Evolutionary conservation across 2,329 filamentous ascomycete species (phyloP).

Genomic region (Penicillium freii): DNA sequence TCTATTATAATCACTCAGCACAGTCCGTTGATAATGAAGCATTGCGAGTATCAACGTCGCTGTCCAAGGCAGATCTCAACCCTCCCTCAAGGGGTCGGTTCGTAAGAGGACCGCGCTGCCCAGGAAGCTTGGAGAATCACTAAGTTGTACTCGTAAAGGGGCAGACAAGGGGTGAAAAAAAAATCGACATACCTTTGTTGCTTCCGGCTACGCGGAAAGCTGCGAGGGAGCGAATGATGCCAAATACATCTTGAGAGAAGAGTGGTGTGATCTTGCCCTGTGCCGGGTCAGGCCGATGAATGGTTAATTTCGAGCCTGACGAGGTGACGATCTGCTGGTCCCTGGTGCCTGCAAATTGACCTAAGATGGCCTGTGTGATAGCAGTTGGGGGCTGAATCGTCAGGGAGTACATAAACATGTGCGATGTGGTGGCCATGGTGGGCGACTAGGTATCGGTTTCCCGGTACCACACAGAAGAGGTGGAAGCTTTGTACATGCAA

Average conservation of each 20-base stretch:
- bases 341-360: slow-evolving; percentile 93
- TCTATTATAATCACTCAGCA: slow-evolving; percentile 61
- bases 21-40: slow-evolving; percentile 29
- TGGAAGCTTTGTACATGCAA: slow-evolving; percentile 22
- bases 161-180: slow-evolving; percentile 11
- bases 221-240: slow-evolving; percentile 85
- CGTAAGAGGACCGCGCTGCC: slow-evolving; percentile 49
- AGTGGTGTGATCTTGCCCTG: slow-evolving; percentile 84
- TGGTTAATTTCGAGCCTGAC: slow-evolving; percentile 82
- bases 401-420: slow-evolving; percentile 98
- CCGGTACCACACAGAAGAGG: slow-evolving; percentile 14
- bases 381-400: slow-evolving; percentile 91
- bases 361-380: slow-evolving; percentile 84
- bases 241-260: slow-evolving; percentile 90
- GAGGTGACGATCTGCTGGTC: slow-evolving; percentile 97
- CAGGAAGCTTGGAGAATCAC: slow-evolving; percentile 66
- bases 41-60: slow-evolving; percentile 32
- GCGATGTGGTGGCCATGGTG: slow-evolving; percentile 92
- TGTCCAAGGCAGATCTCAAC: slow-evolving; percentile 35
- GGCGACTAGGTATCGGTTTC: slow-evolving; percentile 29
- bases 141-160: slow-evolving; percentile 56
- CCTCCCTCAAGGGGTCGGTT: slow-evolving; percentile 31
- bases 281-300: slow-evolving; percentile 80
- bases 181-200: slow-evolving; percentile 75
- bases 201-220: slow-evolving; percentile 90